Evolutionary conservation across 371 early-diverging fungal species (phyloP), one percentile per base, ranked within the genome.

Genomic region (Smittium mucronatum): DNA sequence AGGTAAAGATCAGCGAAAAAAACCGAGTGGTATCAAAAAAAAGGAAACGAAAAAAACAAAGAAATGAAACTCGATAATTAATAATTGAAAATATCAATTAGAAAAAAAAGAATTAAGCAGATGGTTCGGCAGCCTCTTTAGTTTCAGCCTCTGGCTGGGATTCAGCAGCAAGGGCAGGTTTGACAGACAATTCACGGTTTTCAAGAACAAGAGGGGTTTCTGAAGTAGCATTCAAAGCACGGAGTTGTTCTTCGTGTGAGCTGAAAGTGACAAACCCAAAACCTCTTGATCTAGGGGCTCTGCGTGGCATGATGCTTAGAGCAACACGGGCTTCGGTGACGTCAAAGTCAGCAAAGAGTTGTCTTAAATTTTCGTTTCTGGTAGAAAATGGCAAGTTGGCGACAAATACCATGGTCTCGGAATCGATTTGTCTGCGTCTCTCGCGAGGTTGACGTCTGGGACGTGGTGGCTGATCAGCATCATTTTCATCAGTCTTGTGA

Each of bases 321-420:
- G 87, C 81, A 57, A 95, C 89, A 70, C 88, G 87, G 57, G 93
- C 91, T 32, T 85, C 83, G 26, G 81, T 78, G 57, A 93, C 85
- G 72, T 87, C 81, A 81, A 88, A 95, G 60, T 81, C 88, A 63
- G 83, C 75, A 78, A 96, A 95, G 70, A 93, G 81, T 35, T 77
- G 79, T 72, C 77, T 77, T 67, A 97, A 83, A 47, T 83, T 88
- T 2, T 87, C 90, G 71, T 89, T 88, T 30, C 86, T 84, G 66
- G 92, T 85, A 57, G 88, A 80, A 80, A 89, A 95, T 36, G 97
- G 95, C 57, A 96, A 78, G 82, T 95, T 96, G 73, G 93, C 91
- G 64, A 96, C 90, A 81, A 92, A 96, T 58, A 93, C 78, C 17
- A 86, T 88, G 2, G 89, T 93, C 75, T 89, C 86, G 65, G 91